Evolutionary conservation across 495 filamentous ascomycete genomes (phyloP), one percentile per base, ranked within the genome.

Genomic region (Aspergillus wentii): DNA sequence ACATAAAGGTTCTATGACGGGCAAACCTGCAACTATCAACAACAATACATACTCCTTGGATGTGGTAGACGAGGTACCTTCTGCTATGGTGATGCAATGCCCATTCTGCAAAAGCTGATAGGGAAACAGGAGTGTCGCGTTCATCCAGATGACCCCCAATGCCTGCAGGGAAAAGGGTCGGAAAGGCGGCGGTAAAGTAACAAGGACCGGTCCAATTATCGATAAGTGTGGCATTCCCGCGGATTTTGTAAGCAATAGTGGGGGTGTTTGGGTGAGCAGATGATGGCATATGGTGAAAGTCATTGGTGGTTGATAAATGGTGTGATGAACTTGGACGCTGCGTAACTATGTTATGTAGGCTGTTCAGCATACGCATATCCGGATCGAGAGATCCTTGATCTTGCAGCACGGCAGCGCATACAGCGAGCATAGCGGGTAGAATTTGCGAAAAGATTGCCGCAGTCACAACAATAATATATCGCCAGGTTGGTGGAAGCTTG

Each of bases 131-230:
- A 3, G 39, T 11, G 30, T 7, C 1, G n/a, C 44, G 40, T 2
- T 41, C 18, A 10, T 52, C 44, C 6, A 48, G 36, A 41, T 52
- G 44, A 18, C 44, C 49, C 5, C 49, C 38, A 27, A 48, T 19
- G 3, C 49, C 49, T 8, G n/a, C 8, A n/a, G 49, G 49, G 17
- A 52, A 52, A 8, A 48, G 23, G 8, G 44, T 45, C 0, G 44
- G 49, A 20, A 52, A 52, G 8, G 44, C 49, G 25, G 30, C 19
- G 22, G 41, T 48, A 13, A 48, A 40, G 29, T 52, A 52, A 33
- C 26, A 16, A 14, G 44, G 40, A 20, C 45, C 44, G 4, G 17
- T 2, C 44, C 38, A 52, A 8, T 48, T 30, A 36, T 48, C 17
- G 15, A 52, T 9, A 1, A 45, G 29, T 3, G 32, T 8, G n/a